Evolutionary conservation across 495 filamentous ascomycete genomes (phyloP).

Genomic region (Friedmanniomyces simplex): DNA sequence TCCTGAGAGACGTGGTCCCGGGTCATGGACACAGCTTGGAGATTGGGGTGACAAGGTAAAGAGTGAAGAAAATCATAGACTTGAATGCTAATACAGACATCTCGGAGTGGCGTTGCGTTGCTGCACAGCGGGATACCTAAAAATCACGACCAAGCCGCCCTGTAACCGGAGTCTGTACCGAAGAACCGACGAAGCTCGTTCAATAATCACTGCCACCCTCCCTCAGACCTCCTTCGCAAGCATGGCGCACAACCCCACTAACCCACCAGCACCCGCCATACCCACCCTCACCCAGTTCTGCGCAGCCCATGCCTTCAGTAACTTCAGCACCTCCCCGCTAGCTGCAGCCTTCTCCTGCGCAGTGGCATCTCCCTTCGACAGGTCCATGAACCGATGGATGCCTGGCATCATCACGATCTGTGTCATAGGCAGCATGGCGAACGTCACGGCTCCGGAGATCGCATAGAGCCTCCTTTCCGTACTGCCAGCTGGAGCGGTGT

Average conservation of each 20-base stretch:
- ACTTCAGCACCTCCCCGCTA: not conserved
- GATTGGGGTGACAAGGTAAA: no score
- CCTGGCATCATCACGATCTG: slow-evolving; percentile 5
- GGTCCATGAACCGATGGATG: not conserved
- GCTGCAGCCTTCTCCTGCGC: not conserved
- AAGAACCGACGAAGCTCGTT: no score
- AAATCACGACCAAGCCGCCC: no score
- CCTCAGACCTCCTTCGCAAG: not conserved
- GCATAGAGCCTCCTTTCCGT: not conserved
- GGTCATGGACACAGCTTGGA: no score
- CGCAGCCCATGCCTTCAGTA: slow-evolving; percentile 1
- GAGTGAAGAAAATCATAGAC: no score
- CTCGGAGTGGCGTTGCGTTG: no score
- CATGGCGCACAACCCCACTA: not conserved
- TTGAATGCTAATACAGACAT: no score
- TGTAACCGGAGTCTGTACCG: no score
- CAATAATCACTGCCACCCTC: no score
- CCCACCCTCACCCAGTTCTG: not conserved
- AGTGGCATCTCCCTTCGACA: not conserved
- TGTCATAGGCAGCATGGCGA: not conserved
- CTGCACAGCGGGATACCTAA: no score
- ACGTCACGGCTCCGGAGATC: not conserved
- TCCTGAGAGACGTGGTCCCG: no score
- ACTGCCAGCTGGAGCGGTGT: not conserved
- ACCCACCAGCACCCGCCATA: not conserved